Evolutionary conservation across 116 monocot species (phyloP).

Genomic region (Cymodocea nodosa): DNA sequence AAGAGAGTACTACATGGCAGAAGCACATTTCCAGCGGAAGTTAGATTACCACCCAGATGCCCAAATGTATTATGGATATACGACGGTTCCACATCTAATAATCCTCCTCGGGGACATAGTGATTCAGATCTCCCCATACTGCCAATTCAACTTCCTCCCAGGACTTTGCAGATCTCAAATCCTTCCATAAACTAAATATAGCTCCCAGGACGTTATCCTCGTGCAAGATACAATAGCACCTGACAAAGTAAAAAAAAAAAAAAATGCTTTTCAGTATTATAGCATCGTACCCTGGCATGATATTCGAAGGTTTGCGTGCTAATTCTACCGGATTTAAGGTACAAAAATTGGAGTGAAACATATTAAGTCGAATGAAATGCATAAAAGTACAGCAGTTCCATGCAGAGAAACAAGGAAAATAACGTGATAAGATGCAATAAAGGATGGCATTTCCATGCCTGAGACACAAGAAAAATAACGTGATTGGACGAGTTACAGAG

Average conservation of each 20-base stretch:
- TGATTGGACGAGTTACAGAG: background rate
- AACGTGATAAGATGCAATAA: background rate
- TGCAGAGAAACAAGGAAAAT: no score
- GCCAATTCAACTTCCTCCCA: slow-evolving; percentile 85
- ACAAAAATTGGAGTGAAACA: no score
- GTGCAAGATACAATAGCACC: slow-evolving; percentile 93
- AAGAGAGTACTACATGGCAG: no score
- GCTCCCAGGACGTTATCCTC: slow-evolving; percentile 86
- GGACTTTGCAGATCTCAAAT: slow-evolving; percentile 43
- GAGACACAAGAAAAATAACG: background rate
- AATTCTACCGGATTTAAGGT: no score
- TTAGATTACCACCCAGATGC: no score
- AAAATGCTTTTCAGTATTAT: no score
- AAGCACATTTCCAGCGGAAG: no score
- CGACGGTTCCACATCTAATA: background rate
- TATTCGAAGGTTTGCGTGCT: no score
- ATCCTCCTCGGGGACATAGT: background rate
- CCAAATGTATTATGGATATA: background rate
- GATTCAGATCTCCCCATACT: slow-evolving; percentile 74
- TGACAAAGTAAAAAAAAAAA: slow-evolving; percentile 4
- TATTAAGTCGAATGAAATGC: no score
- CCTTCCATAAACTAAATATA: slow-evolving; percentile 84
- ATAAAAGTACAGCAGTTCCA: no score
- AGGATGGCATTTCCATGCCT: background rate
- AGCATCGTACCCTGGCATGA: no score